Evolutionary conservation across 257 asterid genomes (phyloP).

Genomic region (Forsythia viridissima): DNA sequence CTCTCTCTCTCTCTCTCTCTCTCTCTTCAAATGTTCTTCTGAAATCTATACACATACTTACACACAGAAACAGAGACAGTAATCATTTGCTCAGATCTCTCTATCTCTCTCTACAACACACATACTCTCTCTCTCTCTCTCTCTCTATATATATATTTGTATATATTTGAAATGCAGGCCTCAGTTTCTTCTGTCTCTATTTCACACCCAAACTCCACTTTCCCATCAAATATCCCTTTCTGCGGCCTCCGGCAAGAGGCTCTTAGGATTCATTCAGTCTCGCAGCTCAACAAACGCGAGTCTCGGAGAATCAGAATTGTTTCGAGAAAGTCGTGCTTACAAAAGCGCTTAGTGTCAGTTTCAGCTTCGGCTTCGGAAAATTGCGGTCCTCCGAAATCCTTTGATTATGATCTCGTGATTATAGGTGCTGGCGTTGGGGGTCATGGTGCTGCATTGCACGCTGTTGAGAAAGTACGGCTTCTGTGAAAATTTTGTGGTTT

Average conservation of each 20-base stretch:
- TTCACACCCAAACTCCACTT: conserved; percentile 19
- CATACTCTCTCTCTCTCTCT: too few species aligned
- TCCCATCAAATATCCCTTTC: conserved; percentile 10
- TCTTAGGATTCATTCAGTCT: conserved; percentile 7
- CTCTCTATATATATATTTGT: not conserved
- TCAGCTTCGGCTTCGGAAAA: conserved; percentile 18
- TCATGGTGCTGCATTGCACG: conserved; percentile 53
- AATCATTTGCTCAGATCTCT: conserved; percentile 8
- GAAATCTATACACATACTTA: not conserved
- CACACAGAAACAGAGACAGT: not conserved
- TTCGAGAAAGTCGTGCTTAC: conserved; percentile 12
- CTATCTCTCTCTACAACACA: too few species aligned
- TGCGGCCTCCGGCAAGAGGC: conserved; percentile 35
- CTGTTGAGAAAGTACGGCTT: conserved; percentile 44
- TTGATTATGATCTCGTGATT: conserved; percentile 45
- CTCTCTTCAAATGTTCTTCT: not conserved
- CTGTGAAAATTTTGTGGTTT: not conserved
- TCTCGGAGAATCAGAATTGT: conserved; percentile 10
- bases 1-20: not conserved
- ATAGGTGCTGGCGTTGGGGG: conserved; percentile 57
- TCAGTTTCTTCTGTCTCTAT: conserved; percentile 26
- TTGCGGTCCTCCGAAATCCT: conserved; percentile 31
- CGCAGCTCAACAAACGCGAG: conserved; percentile 14
- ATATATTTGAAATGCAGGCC: conserved; percentile 35
- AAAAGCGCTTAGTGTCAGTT: conserved; percentile 12